Evolutionary conservation across 2,329 filamentous ascomycete genomes (phyloP), one percentile per base, ranked within the genome.

Genomic region (Blastomyces silverae): DNA sequence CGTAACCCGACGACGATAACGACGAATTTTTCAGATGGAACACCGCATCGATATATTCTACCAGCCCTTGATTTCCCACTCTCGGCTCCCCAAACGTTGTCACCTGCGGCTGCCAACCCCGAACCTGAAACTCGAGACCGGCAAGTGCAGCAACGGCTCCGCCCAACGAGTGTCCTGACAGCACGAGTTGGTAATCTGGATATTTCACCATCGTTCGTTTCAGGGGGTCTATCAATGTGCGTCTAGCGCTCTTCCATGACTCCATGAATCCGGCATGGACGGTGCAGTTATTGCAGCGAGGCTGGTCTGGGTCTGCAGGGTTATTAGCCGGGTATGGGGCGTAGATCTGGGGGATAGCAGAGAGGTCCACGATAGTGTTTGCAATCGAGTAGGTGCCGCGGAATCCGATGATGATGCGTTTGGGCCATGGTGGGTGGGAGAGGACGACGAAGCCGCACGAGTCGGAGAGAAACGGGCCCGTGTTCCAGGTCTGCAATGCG

Each of bases 11-110:
- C 53, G 62, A 74, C 17, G 62, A 50, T 1, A 56, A 44, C 11
- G 58, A 55, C 15, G 55, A 22, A 28, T 53, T 39, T 2, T 63
- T 28, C 13, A 68, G 81, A 7, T 72, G 69, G 73, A 87, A 87
- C 3, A 78, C 75, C 5, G 73, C 69, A 67, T 87, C 80, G n/a
- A 87, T 76, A 70, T 84, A 87, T 5, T 74, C 69, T 17, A 77
- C 81, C 53, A 88, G 76, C 2, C 74, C 79, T 55, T 75, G 71
- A 69, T 87, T 87, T 1, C 85, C 85, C 2, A 87, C 71, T 53
- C 83, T 79, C 25, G 94, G 94, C 77, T 97, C 91, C 11, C 94
- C 94, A 76, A 96, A 99, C 0, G 94, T 97, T 5, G 93, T 97
- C 52, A 96, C 86, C 17, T 82, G 77, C 2, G 92, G 86, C 10